Conservation (phyloP, 2,329 filamentous ascomycete genomes). For the Claviceps cyperi region DNA sequence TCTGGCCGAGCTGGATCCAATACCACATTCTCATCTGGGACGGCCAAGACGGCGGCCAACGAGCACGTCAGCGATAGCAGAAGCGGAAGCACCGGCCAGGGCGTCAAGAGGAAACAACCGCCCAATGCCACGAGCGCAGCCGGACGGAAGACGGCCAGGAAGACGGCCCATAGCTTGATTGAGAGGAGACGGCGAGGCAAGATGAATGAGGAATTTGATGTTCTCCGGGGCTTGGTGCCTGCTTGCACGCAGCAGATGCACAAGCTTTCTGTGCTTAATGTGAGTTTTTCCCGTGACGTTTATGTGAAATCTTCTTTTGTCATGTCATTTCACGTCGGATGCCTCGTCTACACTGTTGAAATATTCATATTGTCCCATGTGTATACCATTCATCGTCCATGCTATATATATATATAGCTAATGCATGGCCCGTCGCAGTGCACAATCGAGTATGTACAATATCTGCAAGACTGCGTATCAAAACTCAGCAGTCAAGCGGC, state of each 20-base stretch:
- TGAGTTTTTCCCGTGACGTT: conserved; percentile 24
- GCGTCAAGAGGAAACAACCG: conserved; percentile 69
- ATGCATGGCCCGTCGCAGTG: conserved; percentile 38
- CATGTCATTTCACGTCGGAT: background rate
- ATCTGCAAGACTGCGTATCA: conserved; percentile 75
- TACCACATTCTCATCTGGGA: conserved; percentile 5
- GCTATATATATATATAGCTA: background rate
- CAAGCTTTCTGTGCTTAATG: conserved; percentile 88
- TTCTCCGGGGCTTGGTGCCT: conserved; percentile 88
- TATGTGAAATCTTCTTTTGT: background rate
- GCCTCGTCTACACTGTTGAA: no score
- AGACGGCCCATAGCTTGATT: conserved; percentile 92
- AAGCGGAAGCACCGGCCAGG: background rate
- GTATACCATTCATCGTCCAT: no score
- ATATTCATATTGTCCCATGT: no score
- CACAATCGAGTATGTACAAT: conserved; percentile 90
- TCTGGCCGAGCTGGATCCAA: conserved; percentile 12
- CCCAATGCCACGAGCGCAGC: conserved; percentile 64
- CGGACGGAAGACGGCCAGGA: conserved; percentile 86
- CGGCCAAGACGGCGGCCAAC: conserved; percentile 9
- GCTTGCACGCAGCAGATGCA: conserved; percentile 97
- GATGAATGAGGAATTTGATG: conserved; percentile 97
- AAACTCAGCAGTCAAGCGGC: conserved; percentile 53
- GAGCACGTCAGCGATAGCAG: conserved; percentile 4
- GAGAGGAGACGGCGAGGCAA: conserved; percentile 81